Evolutionary conservation across 768 basidiomycete species (phyloP), one percentile per base, ranked within the genome.

Genomic region (Leccinum disarticulatum): DNA sequence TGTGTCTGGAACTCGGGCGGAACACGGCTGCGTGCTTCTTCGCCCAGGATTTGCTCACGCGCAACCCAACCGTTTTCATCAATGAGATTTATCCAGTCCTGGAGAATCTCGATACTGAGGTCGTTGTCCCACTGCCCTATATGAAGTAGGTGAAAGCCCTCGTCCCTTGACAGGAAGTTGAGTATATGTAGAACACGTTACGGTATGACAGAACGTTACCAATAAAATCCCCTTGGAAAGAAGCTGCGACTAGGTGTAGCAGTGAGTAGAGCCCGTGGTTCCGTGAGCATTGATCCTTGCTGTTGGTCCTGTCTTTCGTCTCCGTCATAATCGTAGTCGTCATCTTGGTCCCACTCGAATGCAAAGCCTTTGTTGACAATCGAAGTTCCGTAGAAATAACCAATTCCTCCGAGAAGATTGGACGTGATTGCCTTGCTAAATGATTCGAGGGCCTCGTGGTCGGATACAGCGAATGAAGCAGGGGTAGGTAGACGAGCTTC

Each of bases 221-320:
- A 98, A 74, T 98, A 98, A 75, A 98, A 98, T 17, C 95, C 95
- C 71, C 95, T 81, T 0, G 95, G 95, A 80, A 98, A 98, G 79
- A 98, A 98, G 65, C 93, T 94, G 36, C 96, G 82, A 69, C 94
- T 96, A 4, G 95, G 95, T 0, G 96, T 98, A 1, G 93, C 95
- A 8, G 95, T 96, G 63, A 97, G 75, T 19, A 98, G 75, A 19
- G 85, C 83, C 59, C 79, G 86, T 7, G 91, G 88, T 35, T 90
- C 88, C 5, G 89, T 91, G 61, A 93, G 67, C 56, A 74, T 81
- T 15, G 90, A 81, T n/a, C 86, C 89, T 43, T 73, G 77, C 56
- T 76, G 70, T 14, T 55, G 62, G n/a, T 75, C 73, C 17, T 76
- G 73, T 11, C 49, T 50, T 22, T 69, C 77, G 4, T 79, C 80